phyloP scores from a whole-genome alignment of 2,329 filamentous ascomycete genomes.

The Aureobasidium lini region DNA sequence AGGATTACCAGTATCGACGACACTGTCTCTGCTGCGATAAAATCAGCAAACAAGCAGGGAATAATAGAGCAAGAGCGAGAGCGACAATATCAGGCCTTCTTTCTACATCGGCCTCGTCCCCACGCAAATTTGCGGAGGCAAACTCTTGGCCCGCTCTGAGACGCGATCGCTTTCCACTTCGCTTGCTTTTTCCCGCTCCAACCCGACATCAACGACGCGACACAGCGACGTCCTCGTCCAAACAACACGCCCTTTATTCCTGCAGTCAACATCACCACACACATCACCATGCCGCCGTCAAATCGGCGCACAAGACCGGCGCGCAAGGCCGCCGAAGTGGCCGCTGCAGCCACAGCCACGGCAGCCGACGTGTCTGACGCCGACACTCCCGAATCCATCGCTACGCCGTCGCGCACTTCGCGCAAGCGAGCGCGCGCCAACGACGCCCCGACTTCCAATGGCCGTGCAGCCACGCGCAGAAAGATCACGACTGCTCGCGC shows the following conservation, averaged over 20 bases:
- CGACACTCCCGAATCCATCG: slow-evolving; percentile 39
- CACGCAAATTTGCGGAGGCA: slow-evolving; percentile 12
- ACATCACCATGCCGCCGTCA: slow-evolving; percentile 15
- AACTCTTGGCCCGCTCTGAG: slow-evolving; percentile 8
- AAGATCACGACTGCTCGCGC: slow-evolving; percentile 28
- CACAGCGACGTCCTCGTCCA: slow-evolving; percentile 5
- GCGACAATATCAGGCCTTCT: not conserved
- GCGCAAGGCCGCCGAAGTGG: slow-evolving; percentile 16
- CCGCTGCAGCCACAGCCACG: slow-evolving; percentile 6
- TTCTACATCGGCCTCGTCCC: not conserved
- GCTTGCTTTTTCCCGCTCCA: slow-evolving; percentile 9
- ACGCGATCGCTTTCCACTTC: slow-evolving; percentile 1
- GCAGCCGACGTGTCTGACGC: slow-evolving; percentile 30
- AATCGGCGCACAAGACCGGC: slow-evolving; percentile 14
- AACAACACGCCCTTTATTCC: not conserved
- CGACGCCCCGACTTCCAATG: slow-evolving; percentile 18
- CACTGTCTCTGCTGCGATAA: not conserved
- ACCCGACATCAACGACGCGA: slow-evolving; percentile 9
- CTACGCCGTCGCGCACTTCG: slow-evolving; percentile 41
- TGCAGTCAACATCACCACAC: not conserved
- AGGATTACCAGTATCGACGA: not conserved
- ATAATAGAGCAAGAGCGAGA: not conserved
- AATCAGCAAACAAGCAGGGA: not conserved
- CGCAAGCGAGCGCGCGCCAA: slow-evolving; percentile 35
- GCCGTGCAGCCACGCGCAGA: slow-evolving; percentile 22